phyloP scores from a whole-genome alignment of 2,329 filamentous ascomycete species.

The Fusarium duplospermum region DNA sequence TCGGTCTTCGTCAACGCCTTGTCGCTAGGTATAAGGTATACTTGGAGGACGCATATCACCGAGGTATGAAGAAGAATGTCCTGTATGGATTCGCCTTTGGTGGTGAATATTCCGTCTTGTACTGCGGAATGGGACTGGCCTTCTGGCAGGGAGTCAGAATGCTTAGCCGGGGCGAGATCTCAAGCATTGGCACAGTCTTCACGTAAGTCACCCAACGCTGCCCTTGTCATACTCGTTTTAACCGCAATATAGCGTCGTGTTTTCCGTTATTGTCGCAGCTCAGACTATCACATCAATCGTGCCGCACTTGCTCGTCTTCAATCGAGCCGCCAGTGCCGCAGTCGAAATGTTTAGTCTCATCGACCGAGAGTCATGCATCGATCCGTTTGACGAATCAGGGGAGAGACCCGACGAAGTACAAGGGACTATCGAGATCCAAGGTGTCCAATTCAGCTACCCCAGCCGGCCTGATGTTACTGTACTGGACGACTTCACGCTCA shows the following conservation, averaged over 20 bases:
- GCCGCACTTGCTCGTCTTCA: conserved; percentile 49
- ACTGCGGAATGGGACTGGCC: conserved; percentile 51
- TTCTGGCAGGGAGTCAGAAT: conserved; percentile 57
- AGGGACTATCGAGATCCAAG: conserved; percentile 50
- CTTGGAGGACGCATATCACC: conserved; percentile 46
- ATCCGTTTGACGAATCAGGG: conserved; percentile 48
- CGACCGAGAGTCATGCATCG: conserved; percentile 48
- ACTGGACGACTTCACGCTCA: conserved; percentile 53
- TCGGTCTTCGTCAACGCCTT: conserved; percentile 50
- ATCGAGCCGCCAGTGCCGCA: conserved; percentile 47
- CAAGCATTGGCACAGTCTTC: conserved; percentile 41
- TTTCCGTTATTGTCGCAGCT: conserved; percentile 51
- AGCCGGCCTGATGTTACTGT: conserved; percentile 53
- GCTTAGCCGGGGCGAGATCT: conserved; percentile 49
- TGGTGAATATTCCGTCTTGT: conserved; percentile 45
- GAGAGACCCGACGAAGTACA: conserved; percentile 35
- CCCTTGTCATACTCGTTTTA: neutral
- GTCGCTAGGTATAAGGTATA: conserved; percentile 49
- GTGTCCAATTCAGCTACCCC: conserved; percentile 57
- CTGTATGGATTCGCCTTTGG: neutral
- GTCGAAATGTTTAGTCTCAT: conserved; percentile 42
- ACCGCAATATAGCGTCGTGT: conserved; percentile 49
- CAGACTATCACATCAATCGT: conserved; percentile 47
- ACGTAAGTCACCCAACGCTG: neutral
- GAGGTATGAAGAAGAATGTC: neutral